Evolutionary conservation across 805 yeast genomes (phyloP).

Genomic region (Saccharomycopsis guyanensis): DNA sequence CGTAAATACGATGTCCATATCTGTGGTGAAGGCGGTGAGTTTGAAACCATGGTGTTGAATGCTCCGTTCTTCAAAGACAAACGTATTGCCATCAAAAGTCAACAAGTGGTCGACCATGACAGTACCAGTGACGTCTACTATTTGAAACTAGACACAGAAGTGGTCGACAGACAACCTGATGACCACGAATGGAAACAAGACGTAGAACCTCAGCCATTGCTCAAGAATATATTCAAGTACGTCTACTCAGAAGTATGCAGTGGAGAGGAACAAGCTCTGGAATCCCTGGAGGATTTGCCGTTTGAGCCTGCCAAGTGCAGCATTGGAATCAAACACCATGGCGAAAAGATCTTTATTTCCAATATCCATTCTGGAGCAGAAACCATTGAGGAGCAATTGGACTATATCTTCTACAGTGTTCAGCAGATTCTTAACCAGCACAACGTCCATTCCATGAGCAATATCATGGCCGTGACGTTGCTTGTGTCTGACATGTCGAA

Average conservation of each 20-base stretch:
- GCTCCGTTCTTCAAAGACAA: conserved; percentile 72
- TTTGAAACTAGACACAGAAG: conserved; percentile 37
- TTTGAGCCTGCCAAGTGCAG: not conserved
- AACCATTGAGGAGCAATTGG: conserved; percentile 37
- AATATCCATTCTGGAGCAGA: conserved; percentile 32
- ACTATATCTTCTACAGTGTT: conserved; percentile 42
- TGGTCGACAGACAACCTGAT: conserved; percentile 26
- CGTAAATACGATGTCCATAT: conserved; percentile 72
- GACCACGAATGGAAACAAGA: conserved; percentile 20
- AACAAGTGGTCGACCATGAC: conserved; percentile 38
- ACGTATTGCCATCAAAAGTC: conserved; percentile 35
- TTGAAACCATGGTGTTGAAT: conserved; percentile 87
- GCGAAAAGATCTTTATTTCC: conserved; percentile 32
- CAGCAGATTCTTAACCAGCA: conserved; percentile 27
- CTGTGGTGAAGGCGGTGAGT: conserved; percentile 99
- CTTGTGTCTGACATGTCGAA: conserved; percentile 55
- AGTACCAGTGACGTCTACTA: conserved; percentile 62
- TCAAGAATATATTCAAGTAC: conserved; percentile 28
- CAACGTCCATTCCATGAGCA: conserved; percentile 21
- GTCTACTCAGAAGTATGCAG: conserved; percentile 25
- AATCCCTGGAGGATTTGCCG: not conserved
- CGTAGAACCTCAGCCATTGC: not conserved
- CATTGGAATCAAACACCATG: not conserved
- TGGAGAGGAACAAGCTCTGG: no score
- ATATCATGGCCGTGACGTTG: conserved; percentile 32